A percentile compares a stretch with the other conserved stretches of the same genome.
phyloP scores from a whole-genome alignment of 202 grass and related monocot genomes.

The Panicum virgatum region DNA sequence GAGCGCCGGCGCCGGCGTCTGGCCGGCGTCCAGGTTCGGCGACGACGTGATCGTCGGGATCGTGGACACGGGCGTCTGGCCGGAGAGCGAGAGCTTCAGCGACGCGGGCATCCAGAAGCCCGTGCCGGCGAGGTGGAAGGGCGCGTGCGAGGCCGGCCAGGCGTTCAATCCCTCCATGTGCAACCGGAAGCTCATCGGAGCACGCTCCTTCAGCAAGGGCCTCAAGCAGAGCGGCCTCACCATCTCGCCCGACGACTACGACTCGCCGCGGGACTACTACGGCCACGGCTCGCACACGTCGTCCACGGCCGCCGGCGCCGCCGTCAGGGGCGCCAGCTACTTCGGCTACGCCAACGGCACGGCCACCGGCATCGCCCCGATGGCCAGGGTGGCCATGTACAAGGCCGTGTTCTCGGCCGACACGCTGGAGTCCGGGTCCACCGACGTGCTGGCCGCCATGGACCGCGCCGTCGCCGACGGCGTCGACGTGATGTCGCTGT shows the following conservation, averaged over 20 bases:
- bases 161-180: slow-evolving; percentile 50
- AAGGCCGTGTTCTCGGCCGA: slow-evolving; percentile 60
- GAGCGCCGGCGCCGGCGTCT: neutral
- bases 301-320: slow-evolving; percentile 64
- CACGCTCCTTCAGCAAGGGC: slow-evolving; percentile 56
- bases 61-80: slow-evolving; percentile 85
- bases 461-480: slow-evolving; percentile 72
- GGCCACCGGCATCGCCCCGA: slow-evolving; percentile 57
- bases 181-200: slow-evolving; percentile 77
- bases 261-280: slow-evolving; percentile 59
- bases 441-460: slow-evolving; percentile 73
- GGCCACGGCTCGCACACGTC: slow-evolving; percentile 86
- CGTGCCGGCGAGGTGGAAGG: slow-evolving; percentile 65
- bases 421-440: slow-evolving; percentile 46
- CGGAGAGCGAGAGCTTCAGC: slow-evolving; percentile 70
- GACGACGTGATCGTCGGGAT: slow-evolving; percentile 68
- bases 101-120: slow-evolving; percentile 48
- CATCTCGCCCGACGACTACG: slow-evolving; percentile 50
- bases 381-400: slow-evolving; percentile 68
- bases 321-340: slow-evolving; percentile 42
- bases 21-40: slow-evolving; percentile 52
- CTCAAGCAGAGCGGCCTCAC: slow-evolving; percentile 24
- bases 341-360: slow-evolving; percentile 67
- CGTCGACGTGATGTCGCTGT: slow-evolving; percentile 70
- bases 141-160: slow-evolving; percentile 53